phyloP scores from a whole-genome alignment of 1,284 basidiomycete genomes.

The Austropuccinia psidii region DNA sequence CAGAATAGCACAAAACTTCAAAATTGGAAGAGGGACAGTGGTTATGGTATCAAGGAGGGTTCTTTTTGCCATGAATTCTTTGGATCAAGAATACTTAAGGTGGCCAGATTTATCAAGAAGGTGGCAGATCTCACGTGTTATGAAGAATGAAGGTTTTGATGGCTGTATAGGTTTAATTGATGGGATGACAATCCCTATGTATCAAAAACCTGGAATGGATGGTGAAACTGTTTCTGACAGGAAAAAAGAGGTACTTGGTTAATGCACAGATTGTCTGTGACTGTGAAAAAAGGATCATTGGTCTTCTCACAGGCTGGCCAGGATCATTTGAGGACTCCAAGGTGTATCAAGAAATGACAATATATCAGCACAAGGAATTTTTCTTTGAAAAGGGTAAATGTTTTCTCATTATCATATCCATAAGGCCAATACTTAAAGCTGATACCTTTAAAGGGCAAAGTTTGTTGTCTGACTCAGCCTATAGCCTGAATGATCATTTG shows the following conservation, averaged over 20 bases:
- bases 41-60: background rate
- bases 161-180: background rate
- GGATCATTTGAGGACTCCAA: no score
- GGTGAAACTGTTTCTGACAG: no score
- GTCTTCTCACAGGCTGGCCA: no score
- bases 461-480: constrained; percentile 14
- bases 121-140: background rate
- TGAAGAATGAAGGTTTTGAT: constrained; percentile 5
- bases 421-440: no score
- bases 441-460: no score
- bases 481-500: background rate
- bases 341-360: background rate
- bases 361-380: background rate
- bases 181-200: background rate
- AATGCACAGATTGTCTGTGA: constrained; percentile 24
- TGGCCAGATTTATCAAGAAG: background rate
- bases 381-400: no score
- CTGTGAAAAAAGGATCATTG: no score
- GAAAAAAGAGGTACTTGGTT: background rate
- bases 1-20: background rate
- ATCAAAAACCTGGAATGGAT: no score
- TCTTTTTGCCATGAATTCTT: background rate
- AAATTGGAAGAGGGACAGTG: background rate
- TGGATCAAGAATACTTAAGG: background rate
- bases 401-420: no score